These are phyloP conservation scores for Rhizopus microsporus DNA, from an alignment of 371 early-diverging fungal genomes.

Conservation along the genomic window DNA sequence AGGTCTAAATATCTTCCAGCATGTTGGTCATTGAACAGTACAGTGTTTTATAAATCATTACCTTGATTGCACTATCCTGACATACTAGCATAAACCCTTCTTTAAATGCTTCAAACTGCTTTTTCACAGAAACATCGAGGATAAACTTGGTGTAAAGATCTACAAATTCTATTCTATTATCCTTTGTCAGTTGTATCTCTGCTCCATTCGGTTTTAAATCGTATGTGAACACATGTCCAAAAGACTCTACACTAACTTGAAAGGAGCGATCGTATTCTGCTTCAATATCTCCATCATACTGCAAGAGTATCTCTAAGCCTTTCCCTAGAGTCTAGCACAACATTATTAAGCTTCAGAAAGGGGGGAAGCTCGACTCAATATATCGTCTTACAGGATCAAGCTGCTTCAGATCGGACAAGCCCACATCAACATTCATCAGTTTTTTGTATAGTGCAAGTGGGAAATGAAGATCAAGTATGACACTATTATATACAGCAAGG, in stretches of 20 bases:
- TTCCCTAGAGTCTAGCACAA: slow-evolving; percentile 57
- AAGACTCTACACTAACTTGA: slow-evolving; percentile 68
- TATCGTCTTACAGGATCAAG: slow-evolving; percentile 56
- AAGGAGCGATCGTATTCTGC: slow-evolving; percentile 66
- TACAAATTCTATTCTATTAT: slow-evolving; percentile 74
- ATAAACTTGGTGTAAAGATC: slow-evolving; percentile 70
- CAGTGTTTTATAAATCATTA: slow-evolving; percentile 12
- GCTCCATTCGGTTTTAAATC: slow-evolving; percentile 68
- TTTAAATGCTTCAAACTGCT: slow-evolving; percentile 85
- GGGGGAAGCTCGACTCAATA: neutral
- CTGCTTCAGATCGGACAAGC: slow-evolving; percentile 58
- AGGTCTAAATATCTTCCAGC: slow-evolving; percentile 77
- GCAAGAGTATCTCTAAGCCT: slow-evolving; percentile 63
- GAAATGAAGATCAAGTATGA: slow-evolving; percentile 77
- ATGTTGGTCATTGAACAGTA: too few relatives aligned
- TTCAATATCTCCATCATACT: slow-evolving; percentile 59
- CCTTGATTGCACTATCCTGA: slow-evolving; percentile 78
- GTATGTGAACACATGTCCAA: slow-evolving; percentile 61
- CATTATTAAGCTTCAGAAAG: neutral
- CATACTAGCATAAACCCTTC: slow-evolving; percentile 90
- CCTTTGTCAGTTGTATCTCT: slow-evolving; percentile 59
- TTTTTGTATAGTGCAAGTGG: slow-evolving; percentile 86
- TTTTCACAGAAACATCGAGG: slow-evolving; percentile 71
- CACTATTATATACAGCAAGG: slow-evolving; percentile 80
- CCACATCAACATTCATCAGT: slow-evolving; percentile 63